These are phyloP conservation scores for Xerocomus alliaceus DNA, from an alignment of 1,284 basidiomycete species.

Conservation along the genomic window DNA sequence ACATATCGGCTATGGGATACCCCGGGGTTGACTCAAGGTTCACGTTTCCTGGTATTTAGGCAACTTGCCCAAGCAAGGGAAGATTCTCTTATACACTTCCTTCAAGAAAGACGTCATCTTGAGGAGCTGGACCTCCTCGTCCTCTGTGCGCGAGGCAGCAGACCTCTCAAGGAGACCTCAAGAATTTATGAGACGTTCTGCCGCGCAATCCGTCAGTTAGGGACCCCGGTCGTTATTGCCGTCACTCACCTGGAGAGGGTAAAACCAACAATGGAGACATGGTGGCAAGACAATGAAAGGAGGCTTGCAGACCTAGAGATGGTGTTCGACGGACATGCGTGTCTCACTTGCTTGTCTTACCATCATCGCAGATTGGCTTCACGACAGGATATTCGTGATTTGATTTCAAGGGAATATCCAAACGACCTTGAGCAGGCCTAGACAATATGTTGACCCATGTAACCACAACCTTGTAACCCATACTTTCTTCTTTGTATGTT, in stretches of 20 bases:
- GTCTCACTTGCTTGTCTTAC: slow-evolving; percentile 27
- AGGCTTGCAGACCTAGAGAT: slow-evolving; percentile 14
- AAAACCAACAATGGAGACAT: slow-evolving; percentile 36
- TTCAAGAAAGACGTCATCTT: slow-evolving; percentile 12
- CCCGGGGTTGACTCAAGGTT: slow-evolving; percentile 30
- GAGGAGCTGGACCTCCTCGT: slow-evolving; percentile 32
- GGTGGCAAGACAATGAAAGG: slow-evolving; percentile 38
- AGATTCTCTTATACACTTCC: slow-evolving; percentile 19
- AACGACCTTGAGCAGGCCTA: not conserved
- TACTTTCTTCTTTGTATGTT: no score
- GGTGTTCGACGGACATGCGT: slow-evolving; percentile 33
- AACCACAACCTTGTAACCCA: no score
- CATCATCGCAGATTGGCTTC: slow-evolving; percentile 26
- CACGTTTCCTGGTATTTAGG: slow-evolving; percentile 13
- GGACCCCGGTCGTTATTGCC: slow-evolving; percentile 31
- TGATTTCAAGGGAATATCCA: slow-evolving; percentile 18
- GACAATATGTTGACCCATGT: slow-evolving; percentile 21
- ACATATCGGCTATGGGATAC: slow-evolving; percentile 35
- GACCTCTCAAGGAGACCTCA: slow-evolving; percentile 11
- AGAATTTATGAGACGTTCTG: slow-evolving; percentile 26
- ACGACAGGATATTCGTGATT: slow-evolving; percentile 14
- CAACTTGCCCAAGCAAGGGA: not conserved
- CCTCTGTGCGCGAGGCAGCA: slow-evolving; percentile 21
- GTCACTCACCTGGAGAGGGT: slow-evolving; percentile 35
- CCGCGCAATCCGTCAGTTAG: slow-evolving; percentile 9